Conservation (phyloP, 352 stramenopile genomes). For the Blastocystis sp. region DNA sequence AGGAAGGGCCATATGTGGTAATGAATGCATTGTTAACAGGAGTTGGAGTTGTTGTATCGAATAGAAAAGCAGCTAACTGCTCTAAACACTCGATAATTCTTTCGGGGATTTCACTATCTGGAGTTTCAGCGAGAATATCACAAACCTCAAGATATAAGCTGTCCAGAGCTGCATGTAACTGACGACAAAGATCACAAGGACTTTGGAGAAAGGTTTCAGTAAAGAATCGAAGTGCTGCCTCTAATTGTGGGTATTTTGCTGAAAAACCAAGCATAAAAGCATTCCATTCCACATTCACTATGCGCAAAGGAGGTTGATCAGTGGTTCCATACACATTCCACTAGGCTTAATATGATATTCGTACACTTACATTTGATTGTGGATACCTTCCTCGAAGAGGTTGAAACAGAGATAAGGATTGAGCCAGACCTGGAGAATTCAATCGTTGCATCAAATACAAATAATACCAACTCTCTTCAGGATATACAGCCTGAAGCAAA, state of each 20-base stretch:
- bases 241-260: neutral
- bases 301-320: neutral
- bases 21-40: conserved; percentile 1
- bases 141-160: neutral
- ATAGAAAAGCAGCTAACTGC: neutral
- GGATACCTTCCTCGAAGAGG: neutral
- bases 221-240: neutral
- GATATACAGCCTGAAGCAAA: neutral
- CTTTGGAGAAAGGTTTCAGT: neutral
- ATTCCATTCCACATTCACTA: neutral
- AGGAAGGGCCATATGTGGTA: neutral
- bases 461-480: neutral
- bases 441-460: neutral
- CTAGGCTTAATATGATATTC: neutral
- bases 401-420: neutral
- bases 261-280: neutral
- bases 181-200: neutral
- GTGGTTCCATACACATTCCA: neutral
- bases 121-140: neutral
- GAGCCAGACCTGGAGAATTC: neutral
- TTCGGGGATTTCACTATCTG: neutral
- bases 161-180: neutral
- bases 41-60: neutral
- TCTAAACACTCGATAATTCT: neutral
- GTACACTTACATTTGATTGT: neutral